Evolutionary conservation across 768 basidiomycete species (phyloP).

Genomic region (Phaffia australis): DNA sequence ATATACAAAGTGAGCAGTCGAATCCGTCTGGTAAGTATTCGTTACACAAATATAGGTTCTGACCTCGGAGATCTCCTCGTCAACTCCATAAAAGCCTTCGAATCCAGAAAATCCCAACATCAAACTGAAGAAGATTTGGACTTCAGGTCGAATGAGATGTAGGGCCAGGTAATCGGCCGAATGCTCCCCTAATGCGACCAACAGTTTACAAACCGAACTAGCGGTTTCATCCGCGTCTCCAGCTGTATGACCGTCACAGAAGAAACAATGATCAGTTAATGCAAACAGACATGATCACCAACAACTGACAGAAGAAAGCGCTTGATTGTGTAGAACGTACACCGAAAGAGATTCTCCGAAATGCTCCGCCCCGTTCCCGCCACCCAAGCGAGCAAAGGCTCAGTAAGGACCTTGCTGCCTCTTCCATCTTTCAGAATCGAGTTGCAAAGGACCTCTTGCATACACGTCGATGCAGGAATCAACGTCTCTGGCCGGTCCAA

Average conservation of each 20-base stretch:
- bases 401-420: slow-evolving; percentile 61
- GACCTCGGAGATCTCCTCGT: slow-evolving; percentile 75
- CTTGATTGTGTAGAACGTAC: slow-evolving; percentile 9
- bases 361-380: slow-evolving; percentile 49
- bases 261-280: slow-evolving; percentile 37
- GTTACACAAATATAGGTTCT: background rate
- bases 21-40: background rate
- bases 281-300: slow-evolving; percentile 33
- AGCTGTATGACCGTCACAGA: slow-evolving; percentile 38
- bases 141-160: slow-evolving; percentile 49
- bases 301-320: slow-evolving; percentile 41
- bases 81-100: slow-evolving; percentile 64
- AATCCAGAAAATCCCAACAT: slow-evolving; percentile 62
- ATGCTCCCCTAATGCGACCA: slow-evolving; percentile 74
- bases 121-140: slow-evolving; percentile 60
- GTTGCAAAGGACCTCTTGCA: slow-evolving; percentile 66
- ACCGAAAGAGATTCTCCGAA: slow-evolving; percentile 36
- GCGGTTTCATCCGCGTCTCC: slow-evolving; percentile 43
- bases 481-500: slow-evolving; percentile 49
- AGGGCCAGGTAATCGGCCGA: slow-evolving; percentile 65
- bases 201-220: slow-evolving; percentile 65
- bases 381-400: slow-evolving; percentile 75
- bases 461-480: slow-evolving; percentile 54
- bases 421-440: slow-evolving; percentile 62
- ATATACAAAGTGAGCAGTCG: slow-evolving; percentile 8